Percentiles rank a stretch among this genome's conserved stretches.
phyloP scores from a whole-genome alignment of 352 stramenopile species.

The Pythium apleroticum region DNA sequence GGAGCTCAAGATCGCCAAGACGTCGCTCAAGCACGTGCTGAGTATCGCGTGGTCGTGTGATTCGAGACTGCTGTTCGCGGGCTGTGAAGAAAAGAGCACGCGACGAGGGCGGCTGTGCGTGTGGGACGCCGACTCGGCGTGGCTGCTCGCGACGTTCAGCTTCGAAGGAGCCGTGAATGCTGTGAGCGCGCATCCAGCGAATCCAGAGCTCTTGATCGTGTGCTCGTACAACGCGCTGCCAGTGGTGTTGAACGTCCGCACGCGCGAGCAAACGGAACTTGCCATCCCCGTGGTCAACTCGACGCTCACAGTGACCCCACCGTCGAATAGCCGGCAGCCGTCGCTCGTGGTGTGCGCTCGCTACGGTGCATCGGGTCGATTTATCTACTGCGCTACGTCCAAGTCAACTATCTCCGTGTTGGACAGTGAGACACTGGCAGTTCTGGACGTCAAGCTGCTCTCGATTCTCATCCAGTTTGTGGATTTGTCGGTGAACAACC shows the following conservation, averaged over 20 bases:
- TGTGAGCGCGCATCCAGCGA: slow-evolving; percentile 50
- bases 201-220: slow-evolving; percentile 57
- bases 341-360: slow-evolving; percentile 50
- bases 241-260: slow-evolving; percentile 50
- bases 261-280: slow-evolving; percentile 32
- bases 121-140: slow-evolving; percentile 63
- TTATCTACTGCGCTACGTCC: slow-evolving; percentile 70
- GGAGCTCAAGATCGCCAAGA: slow-evolving; percentile 55
- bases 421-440: slow-evolving; percentile 45
- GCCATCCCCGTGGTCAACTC: slow-evolving; percentile 49
- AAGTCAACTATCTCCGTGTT: slow-evolving; percentile 67
- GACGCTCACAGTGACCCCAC: slow-evolving; percentile 46
- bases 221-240: slow-evolving; percentile 60
- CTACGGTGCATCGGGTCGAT: slow-evolving; percentile 49
- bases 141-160: slow-evolving; percentile 52
- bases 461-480: slow-evolving; percentile 66
- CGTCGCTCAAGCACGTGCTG: slow-evolving; percentile 60
- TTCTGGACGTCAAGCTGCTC: slow-evolving; percentile 47
- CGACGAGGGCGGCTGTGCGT: slow-evolving; percentile 57
- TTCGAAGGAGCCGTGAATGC: slow-evolving; percentile 61
- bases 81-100: slow-evolving; percentile 68
- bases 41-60: slow-evolving; percentile 69
- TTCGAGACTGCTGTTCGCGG: slow-evolving; percentile 54
- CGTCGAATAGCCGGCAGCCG: slow-evolving; percentile 55
- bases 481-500: slow-evolving; percentile 55